Evolutionary conservation across 768 basidiomycete species (phyloP), one percentile per base, ranked within the genome.

Genomic region (Mycena venus): DNA sequence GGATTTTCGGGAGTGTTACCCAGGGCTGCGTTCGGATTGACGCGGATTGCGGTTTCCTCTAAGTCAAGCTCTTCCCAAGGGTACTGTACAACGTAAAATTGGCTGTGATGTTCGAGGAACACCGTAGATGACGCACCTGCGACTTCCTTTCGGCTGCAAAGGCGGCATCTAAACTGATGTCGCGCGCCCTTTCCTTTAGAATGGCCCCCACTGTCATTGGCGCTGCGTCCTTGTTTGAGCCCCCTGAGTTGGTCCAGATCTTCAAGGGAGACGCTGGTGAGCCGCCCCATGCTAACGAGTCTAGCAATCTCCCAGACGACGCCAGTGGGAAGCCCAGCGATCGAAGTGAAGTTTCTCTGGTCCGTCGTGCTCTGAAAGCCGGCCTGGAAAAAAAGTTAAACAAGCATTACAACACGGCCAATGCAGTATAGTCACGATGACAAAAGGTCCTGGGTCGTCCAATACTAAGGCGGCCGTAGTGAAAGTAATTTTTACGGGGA

Each of bases 11-110:
- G 75, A 27, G 83, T 83, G 65, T 87, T 84, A 0, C 89, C 91
- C 3, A 92, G 80, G 14, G 85, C 87, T 3, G 84, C 84, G 23
- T 78, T 80, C 0, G 80, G 79, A 65, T 86, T 74, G 3, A 79
- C 58, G 0, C 31, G 17, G 9, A 91, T 80, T 1, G 83, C 83
- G 0, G 77, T 76, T 51, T 90, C 87, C 78, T 94, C 93, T 7
- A 72, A 79, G 74, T 94, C 92, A 6, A 94, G 83, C 77, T 93
- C 90, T 44, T 78, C 77, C 92, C 92, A 94, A 0, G 92, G 91
- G 17, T 84, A 85, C 92, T 94, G 58, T 23, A 51, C n/a, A 25
- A 58, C 2, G 7, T 55, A 51, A 19, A 58, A 62, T 74, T 31
- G 34, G 36, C 44, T 49, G 11, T n/a, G 14, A 27, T 49, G 55